These are phyloP conservation scores for Pyrrhoderma lamaoense DNA, from an alignment of 1,284 basidiomycete genomes.

Conservation along the genomic window DNA sequence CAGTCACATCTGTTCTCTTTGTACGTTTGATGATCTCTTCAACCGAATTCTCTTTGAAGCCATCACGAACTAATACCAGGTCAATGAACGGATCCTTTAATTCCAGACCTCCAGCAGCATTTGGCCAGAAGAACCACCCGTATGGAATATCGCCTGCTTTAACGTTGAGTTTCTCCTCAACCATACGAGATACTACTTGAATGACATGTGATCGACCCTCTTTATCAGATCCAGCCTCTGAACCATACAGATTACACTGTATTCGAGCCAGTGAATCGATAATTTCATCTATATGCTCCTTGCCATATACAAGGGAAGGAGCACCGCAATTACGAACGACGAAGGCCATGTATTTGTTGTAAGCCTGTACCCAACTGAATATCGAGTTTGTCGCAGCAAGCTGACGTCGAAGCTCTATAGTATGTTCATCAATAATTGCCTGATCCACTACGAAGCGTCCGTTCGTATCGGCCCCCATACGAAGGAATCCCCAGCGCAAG, in stretches of 20 bases:
- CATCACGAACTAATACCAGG: conserved; percentile 28
- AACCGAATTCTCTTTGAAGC: conserved; percentile 11
- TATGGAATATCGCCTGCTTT: conserved; percentile 30
- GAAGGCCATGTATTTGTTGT: conserved; percentile 39
- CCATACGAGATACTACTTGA: conserved; percentile 29
- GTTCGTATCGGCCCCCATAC: conserved; percentile 26
- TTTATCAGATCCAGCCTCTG: conserved; percentile 20
- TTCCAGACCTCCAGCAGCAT: conserved; percentile 34
- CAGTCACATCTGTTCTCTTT: conserved; percentile 22
- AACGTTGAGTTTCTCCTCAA: conserved; percentile 30
- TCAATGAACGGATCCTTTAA: conserved; percentile 35
- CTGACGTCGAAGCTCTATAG: conserved; percentile 34
- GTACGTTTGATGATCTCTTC: conserved; percentile 21
- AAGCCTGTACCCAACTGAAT: conserved; percentile 36
- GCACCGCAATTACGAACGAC: conserved; percentile 36
- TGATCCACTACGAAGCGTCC: conserved; percentile 34
- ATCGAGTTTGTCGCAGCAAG: conserved; percentile 33
- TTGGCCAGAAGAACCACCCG: conserved; percentile 39
- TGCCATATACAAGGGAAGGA: conserved; percentile 31
- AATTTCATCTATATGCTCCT: conserved; percentile 29
- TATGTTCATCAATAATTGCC: conserved; percentile 31
- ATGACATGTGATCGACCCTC: conserved; percentile 25
- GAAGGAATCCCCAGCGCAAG: conserved; percentile 37
- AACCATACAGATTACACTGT: conserved; percentile 32
- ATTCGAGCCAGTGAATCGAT: conserved; percentile 32